Evolutionary conservation across 257 asterid species (phyloP), one percentile per base, ranked within the genome.

Genomic region (Capsicum rhomboideum): DNA sequence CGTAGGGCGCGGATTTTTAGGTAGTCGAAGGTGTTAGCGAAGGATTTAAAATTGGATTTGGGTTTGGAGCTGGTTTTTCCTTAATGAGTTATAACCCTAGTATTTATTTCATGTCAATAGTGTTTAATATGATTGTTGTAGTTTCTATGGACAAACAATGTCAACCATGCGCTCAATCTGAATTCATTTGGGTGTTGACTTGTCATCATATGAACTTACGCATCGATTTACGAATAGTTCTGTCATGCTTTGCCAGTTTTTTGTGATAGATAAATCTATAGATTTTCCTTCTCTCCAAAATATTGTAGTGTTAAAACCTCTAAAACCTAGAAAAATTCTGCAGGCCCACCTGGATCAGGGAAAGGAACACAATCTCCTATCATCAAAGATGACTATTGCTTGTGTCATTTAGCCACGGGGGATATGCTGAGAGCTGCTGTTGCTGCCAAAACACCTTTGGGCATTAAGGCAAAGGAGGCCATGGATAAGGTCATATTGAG

Each of bases 391-490:
- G 99, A 94, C 56, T 94, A 82, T 74, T 94, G 99, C 86, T 85
- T 96, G 67, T 96, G 99, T 89, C 99, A 96, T 90, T 86, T 96
- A 86, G 99, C 99, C 55, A 96, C 98, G n/a, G 99, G 99, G 17
- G 98, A 96, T 89, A 96, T 94, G 99, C 92, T 96, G 84, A 91
- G 98, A 89, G 98, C 98, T 88, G 98, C 97, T 87, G 98, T 96
- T 89, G 90, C 98, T 84, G 97, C 97, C 83, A 94, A 96, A 91
- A 93, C 97, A 64, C 97, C 97, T 53, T 97, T 96, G 7, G 99
- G 99, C 53, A 42, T 94, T 29, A 91, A 96, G 88, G 98, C 99
- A 69, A 96, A 96, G 85, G 98, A 96, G 86, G 93, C 99, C 85
- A 96, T 96, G 99, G 96, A 94, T 71, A 71, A n/a, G n/a, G 55